Percentiles rank a stretch among this genome's conserved stretches.
These are phyloP conservation scores for Ilyonectria destructans DNA, from an alignment of 2,329 filamentous ascomycete genomes.

Conservation along the genomic window DNA sequence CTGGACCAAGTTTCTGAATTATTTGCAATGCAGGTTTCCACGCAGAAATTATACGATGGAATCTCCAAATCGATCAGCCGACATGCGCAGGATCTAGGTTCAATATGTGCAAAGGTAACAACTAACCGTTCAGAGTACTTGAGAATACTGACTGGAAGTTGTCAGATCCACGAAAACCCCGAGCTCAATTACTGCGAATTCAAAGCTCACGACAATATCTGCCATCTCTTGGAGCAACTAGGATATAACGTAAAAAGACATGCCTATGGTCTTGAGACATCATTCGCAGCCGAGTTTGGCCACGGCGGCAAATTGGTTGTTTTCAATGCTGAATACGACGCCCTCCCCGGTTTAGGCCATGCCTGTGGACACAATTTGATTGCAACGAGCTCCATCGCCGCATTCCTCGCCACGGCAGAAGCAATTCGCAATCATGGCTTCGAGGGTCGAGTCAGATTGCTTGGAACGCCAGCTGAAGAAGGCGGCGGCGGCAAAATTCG, in stretches of 20 bases:
- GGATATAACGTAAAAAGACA: conserved; percentile 58
- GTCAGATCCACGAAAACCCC: conserved; percentile 59
- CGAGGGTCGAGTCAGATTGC: conserved; percentile 49
- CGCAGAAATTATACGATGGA: conserved; percentile 14
- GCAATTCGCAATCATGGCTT: conserved; percentile 18
- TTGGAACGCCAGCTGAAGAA: conserved; percentile 71
- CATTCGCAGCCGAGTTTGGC: conserved; percentile 59
- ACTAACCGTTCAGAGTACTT: accelerated
- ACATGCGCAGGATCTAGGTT: conserved; percentile 35
- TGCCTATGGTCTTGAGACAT: conserved; percentile 61
- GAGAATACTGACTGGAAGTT: not conserved
- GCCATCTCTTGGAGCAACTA: conserved; percentile 53
- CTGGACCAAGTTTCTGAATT: not conserved
- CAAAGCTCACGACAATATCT: conserved; percentile 60
- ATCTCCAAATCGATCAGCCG: conserved; percentile 36
- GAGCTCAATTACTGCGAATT: conserved; percentile 61
- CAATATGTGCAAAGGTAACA: conserved; percentile 38
- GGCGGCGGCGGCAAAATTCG: conserved; percentile 68
- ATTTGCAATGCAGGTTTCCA: not conserved
- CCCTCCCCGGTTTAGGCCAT: conserved; percentile 66
- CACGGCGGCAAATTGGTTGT: conserved; percentile 58
- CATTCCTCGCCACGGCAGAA: conserved; percentile 49
- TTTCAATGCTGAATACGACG: conserved; percentile 62
- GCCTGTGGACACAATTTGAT: conserved; percentile 72
- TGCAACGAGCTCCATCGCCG: conserved; percentile 64